Evolutionary conservation across 2,329 filamentous ascomycete genomes (phyloP).

Genomic region (Apiospora arundinis): DNA sequence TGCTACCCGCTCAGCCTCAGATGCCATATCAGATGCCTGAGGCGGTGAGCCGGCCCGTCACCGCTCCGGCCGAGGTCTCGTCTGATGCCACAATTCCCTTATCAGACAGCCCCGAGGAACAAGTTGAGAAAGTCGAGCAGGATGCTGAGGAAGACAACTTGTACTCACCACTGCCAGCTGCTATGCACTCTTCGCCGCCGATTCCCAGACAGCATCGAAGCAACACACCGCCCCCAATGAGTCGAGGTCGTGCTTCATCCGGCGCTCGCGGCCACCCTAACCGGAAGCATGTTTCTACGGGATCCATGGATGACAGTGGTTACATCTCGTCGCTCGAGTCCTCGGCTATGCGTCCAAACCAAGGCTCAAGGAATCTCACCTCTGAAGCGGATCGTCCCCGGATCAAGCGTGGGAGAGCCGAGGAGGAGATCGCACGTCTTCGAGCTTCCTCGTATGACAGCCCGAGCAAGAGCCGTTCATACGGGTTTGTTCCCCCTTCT

Average conservation of each 20-base stretch:
- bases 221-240: conserved; percentile 77
- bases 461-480: conserved; percentile 73
- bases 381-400: conserved; percentile 82
- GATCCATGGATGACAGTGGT: conserved; percentile 73
- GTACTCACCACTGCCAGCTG: conserved; percentile 73
- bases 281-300: conserved; percentile 77
- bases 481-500: conserved; percentile 59
- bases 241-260: conserved; percentile 67
- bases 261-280: conserved; percentile 68
- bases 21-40: conserved; percentile 45
- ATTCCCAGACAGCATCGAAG: conserved; percentile 68
- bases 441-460: conserved; percentile 93
- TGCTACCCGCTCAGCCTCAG: conserved; percentile 36
- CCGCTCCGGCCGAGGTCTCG: conserved; percentile 62
- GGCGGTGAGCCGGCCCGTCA: conserved; percentile 45
- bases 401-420: conserved; percentile 87
- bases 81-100: conserved; percentile 80
- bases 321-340: conserved; percentile 97
- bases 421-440: conserved; percentile 93
- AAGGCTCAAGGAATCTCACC: conserved; percentile 68
- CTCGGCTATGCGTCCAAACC: conserved; percentile 78
- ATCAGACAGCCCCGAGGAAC: conserved; percentile 68
- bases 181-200: conserved; percentile 91
- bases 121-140: conserved; percentile 42
- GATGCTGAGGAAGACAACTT: conserved; percentile 57